These are phyloP conservation scores for Galerina marginata DNA, from an alignment of 768 basidiomycete genomes.

Conservation along the genomic window DNA sequence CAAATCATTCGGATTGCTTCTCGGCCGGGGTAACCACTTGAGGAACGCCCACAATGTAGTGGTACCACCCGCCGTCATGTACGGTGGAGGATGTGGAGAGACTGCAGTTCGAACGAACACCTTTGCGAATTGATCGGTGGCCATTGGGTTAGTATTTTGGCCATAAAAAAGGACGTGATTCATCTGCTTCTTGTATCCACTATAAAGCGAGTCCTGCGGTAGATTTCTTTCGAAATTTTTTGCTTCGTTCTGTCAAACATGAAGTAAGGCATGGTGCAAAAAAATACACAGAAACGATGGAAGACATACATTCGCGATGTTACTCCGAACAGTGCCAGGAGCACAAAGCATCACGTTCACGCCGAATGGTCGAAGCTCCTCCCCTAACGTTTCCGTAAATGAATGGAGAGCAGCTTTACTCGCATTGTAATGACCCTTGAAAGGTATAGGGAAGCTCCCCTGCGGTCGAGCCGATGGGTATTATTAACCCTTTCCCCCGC, in stretches of 20 bases:
- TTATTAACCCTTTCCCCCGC: background rate
- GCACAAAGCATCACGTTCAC: constrained; percentile 7
- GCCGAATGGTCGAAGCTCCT: constrained; percentile 6
- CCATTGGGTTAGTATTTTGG: background rate
- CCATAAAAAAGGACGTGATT: constrained; percentile 2
- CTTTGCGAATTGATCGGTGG: constrained; percentile 5
- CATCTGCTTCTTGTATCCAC: constrained; percentile 2
- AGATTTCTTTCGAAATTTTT: background rate
- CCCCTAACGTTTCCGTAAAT: background rate
- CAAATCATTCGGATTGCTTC: constrained; percentile 9
- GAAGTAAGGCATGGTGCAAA: background rate
- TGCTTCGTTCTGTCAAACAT: constrained; percentile 1
- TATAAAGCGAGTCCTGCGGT: background rate
- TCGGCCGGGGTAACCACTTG: constrained; percentile 5
- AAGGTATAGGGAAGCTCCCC: constrained; percentile 2
- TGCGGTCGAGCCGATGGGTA: constrained; percentile 1
- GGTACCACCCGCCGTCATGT: constrained; percentile 1
- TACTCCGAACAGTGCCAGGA: constrained; percentile 5
- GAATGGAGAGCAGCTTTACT: constrained; percentile 6
- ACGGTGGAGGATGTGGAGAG: background rate
- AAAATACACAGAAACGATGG: background rate
- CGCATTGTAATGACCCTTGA: constrained; percentile 1
- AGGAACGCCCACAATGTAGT: constrained; percentile 4
- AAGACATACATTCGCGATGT: constrained; percentile 1
- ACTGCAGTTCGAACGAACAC: background rate